These are phyloP conservation scores for Chaetomiaceae sp. DNA, from an alignment of 2,329 filamentous ascomycete species.

Conservation along the genomic window DNA sequence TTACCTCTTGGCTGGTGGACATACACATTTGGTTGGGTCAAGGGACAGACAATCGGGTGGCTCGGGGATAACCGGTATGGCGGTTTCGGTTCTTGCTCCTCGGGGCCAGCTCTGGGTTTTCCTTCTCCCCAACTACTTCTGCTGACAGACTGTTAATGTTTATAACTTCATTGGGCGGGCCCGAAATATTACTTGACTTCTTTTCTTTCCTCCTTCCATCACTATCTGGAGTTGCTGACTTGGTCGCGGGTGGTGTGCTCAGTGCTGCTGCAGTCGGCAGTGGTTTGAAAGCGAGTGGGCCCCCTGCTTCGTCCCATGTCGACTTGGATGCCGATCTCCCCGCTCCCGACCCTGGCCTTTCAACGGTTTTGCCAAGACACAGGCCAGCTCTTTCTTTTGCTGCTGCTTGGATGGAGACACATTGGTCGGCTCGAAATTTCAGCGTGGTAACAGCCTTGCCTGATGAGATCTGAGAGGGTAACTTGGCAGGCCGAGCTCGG, in stretches of 20 bases:
- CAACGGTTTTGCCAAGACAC: slow-evolving; percentile 14
- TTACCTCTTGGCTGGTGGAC: background rate
- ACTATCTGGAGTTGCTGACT: background rate
- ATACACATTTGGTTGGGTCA: background rate
- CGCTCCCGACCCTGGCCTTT: background rate
- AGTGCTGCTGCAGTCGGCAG: too few relatives aligned
- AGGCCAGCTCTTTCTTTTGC: too few relatives aligned
- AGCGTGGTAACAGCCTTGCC: background rate
- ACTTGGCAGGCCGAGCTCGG: slow-evolving; percentile 5
- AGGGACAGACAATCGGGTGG: too few relatives aligned
- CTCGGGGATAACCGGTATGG: too few relatives aligned
- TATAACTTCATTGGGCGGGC: background rate
- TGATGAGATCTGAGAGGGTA: too few relatives aligned
- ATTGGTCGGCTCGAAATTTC: too few relatives aligned
- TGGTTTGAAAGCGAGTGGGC: background rate
- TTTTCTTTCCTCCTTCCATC: background rate
- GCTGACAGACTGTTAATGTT: too few relatives aligned
- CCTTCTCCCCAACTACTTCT: too few relatives aligned
- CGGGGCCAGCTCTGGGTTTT: too few relatives aligned
- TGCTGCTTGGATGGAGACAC: background rate
- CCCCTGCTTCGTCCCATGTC: slow-evolving; percentile 1
- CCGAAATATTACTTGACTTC: too few relatives aligned
- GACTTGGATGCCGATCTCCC: slow-evolving; percentile 2
- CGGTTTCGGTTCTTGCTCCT: too few relatives aligned
- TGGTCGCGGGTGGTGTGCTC: too few relatives aligned